Evolutionary conservation across 768 basidiomycete species (phyloP).

Genomic region (Lactarius trivialis): DNA sequence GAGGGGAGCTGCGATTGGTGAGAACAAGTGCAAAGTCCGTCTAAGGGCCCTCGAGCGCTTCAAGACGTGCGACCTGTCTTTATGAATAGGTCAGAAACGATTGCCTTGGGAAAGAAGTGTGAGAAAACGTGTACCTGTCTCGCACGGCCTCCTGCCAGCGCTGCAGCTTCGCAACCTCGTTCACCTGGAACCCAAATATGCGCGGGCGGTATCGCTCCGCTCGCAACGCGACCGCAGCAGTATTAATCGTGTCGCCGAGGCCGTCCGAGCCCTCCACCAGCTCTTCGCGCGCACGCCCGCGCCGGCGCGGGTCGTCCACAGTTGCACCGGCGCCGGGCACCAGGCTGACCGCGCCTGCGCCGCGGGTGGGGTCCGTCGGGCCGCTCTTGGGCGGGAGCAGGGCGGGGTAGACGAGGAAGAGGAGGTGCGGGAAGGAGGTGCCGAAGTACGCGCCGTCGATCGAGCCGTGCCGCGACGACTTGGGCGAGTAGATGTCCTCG

Average conservation of each 20-base stretch:
- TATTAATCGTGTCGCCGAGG: conserved; percentile 64
- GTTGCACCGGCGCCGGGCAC: conserved; percentile 28
- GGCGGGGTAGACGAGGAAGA: conserved; percentile 95
- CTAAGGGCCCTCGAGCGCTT: conserved; percentile 18
- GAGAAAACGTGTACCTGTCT: conserved; percentile 56
- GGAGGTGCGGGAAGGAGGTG: conserved; percentile 93
- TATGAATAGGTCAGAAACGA: not conserved
- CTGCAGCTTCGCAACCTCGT: conserved; percentile 89
- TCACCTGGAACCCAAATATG: conserved; percentile 95
- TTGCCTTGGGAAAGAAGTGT: not conserved
- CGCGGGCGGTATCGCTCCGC: conserved; percentile 88
- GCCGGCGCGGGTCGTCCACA: conserved; percentile 26
- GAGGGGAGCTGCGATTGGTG: too few species aligned
- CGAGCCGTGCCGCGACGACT: conserved; percentile 91
- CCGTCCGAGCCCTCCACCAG: conserved; percentile 42
- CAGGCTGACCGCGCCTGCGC: conserved; percentile 24
- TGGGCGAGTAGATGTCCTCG: conserved; percentile 97
- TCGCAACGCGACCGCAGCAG: conserved; percentile 77
- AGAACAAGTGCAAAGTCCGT: not conserved
- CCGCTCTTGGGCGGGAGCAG: conserved; percentile 81
- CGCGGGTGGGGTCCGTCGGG: conserved; percentile 36
- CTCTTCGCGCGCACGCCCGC: conserved; percentile 37
- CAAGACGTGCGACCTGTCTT: conserved; percentile 22
- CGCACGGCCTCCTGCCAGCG: conserved; percentile 94
- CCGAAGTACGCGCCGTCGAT: conserved; percentile 99